Evolutionary conservation across 2,329 filamentous ascomycete species (phyloP).

Genomic region (Colletotrichum eleusines): DNA sequence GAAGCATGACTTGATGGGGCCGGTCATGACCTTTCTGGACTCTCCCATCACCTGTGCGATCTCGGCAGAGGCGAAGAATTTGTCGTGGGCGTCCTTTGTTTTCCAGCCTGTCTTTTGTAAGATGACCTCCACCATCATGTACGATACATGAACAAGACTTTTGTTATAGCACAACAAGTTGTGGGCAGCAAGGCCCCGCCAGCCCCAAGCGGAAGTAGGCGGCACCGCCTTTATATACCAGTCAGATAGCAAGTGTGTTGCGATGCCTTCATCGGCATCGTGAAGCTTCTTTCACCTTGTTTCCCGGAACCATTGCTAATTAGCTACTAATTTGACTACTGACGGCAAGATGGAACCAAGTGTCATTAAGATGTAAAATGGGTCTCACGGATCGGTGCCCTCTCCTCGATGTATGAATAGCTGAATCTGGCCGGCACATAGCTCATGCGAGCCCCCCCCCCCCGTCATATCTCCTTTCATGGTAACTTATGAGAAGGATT

Average conservation of each 20-base stretch:
- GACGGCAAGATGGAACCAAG: constrained; percentile 22
- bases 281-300: background rate
- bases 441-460: constrained; percentile 53
- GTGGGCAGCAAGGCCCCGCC: too few species aligned
- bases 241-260: too few species aligned
- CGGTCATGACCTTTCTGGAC: constrained; percentile 24
- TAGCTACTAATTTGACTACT: background rate
- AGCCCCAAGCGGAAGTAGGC: too few species aligned
- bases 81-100: constrained; percentile 27
- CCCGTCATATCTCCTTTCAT: constrained; percentile 54
- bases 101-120: constrained; percentile 31
- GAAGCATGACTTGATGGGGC: constrained; percentile 27
- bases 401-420: constrained; percentile 1
- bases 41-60: constrained; percentile 11
- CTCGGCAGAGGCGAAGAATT: constrained; percentile 29
- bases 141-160: too few species aligned
- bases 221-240: too few species aligned
- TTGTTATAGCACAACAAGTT: too few species aligned
- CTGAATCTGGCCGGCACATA: background rate
- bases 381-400: constrained; percentile 9
- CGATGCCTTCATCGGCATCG: too few species aligned
- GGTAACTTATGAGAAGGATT: constrained; percentile 54
- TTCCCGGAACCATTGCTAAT: background rate
- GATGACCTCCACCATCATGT: background rate
- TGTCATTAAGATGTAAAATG: constrained; percentile 9